phyloP scores from a whole-genome alignment of 1,284 basidiomycete genomes.

The Cryptococcus hybrid region DNA sequence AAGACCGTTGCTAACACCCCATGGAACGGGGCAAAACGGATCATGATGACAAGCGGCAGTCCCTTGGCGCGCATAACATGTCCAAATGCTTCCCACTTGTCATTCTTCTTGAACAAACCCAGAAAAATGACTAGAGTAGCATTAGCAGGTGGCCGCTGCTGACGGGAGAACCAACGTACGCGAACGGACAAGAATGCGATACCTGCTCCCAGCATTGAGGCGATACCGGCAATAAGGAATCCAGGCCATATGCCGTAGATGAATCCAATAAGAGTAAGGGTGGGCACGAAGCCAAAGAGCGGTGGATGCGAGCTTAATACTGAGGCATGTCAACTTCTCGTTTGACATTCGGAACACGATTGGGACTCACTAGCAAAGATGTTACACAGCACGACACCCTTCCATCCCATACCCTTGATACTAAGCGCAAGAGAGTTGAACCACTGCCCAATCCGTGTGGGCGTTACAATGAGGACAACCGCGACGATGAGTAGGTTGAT shows the following conservation, averaged over 20 bases:
- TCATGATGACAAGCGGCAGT: conserved; percentile 47
- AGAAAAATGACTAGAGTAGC: conserved; percentile 40
- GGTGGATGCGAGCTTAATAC: conserved; percentile 48
- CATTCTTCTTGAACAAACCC: conserved; percentile 37
- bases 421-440: conserved; percentile 37
- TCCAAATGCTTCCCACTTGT: conserved; percentile 49
- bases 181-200: conserved; percentile 45
- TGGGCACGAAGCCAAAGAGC: conserved; percentile 45
- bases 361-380: conserved; percentile 35
- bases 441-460: conserved; percentile 38
- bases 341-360: neutral
- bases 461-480: conserved; percentile 40
- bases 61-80: conserved; percentile 49
- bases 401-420: conserved; percentile 34
- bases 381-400: conserved; percentile 37
- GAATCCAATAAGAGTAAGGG: conserved; percentile 48
- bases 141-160: neutral
- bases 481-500: conserved; percentile 27
- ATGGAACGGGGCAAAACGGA: conserved; percentile 49
- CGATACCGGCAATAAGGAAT: conserved; percentile 31
- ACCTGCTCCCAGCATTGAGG: conserved; percentile 37
- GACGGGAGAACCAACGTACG: conserved; percentile 18
- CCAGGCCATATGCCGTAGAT: conserved; percentile 48
- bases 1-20: conserved; percentile 11
- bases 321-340: conserved; percentile 6